Evolutionary conservation across 2,329 filamentous ascomycete species (phyloP).

Genomic region (Talaromyces amestolkiae): DNA sequence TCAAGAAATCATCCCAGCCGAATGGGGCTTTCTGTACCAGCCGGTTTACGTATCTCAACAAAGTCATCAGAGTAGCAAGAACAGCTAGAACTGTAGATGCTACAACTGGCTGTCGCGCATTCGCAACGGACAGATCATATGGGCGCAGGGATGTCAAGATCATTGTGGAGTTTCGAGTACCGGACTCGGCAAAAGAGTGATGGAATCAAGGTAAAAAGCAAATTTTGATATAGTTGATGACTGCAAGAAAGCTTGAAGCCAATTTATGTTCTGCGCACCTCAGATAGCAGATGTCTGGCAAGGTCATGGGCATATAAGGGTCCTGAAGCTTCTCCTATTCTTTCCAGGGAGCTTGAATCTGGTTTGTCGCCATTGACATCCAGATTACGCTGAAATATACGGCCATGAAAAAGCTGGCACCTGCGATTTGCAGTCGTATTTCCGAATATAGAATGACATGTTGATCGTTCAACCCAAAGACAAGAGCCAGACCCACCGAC

Average conservation of each 20-base stretch:
- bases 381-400: neutral
- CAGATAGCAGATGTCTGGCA: neutral
- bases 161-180: neutral
- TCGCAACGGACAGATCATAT: neutral
- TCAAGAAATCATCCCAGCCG: neutral
- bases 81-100: neutral
- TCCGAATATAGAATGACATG: neutral
- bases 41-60: neutral
- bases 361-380: neutral
- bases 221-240: neutral
- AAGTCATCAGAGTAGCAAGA: neutral
- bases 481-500: neutral
- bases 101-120: neutral
- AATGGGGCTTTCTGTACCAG: neutral
- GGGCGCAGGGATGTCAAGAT: neutral
- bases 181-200: neutral
- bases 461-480: neutral
- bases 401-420: neutral
- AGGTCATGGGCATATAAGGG: neutral
- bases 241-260: neutral
- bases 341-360: neutral
- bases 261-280: neutral
- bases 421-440: neutral
- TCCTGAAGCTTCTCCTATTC: neutral
- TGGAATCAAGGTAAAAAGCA: neutral